Evolutionary conservation across 331 rosid genomes (phyloP), one percentile per base, ranked within the genome.

Genomic region (Malus hybrid): DNA sequence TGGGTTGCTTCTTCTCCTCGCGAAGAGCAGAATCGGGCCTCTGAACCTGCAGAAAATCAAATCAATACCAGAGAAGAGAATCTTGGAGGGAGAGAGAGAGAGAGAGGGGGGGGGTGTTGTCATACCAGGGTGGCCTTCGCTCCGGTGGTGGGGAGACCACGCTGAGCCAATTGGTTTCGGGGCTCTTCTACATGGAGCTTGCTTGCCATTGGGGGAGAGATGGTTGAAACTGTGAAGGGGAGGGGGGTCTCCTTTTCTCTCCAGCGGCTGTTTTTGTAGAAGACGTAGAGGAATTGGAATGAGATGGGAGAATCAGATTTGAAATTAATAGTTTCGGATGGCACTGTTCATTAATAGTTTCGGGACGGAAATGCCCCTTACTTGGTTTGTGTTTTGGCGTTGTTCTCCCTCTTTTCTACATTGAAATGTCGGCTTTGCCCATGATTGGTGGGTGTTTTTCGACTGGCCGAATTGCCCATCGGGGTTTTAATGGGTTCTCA

Each of bases 171-270:
- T 79, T 92, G 79, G 48, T 82, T 42, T 19, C 97, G 89, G 52
- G 90, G 89, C 66, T 92, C 93, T 13, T 86, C 99, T 30, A 87
- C 97, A 78, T 70, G 86, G 81, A 92, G 87, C 84, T 80, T 86
- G 75, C 63, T 78, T 11, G 91, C 93, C 96, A 90, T 93, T 78
- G 6, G 30, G n/a, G 34, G 39, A 24, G 39, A 24, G 29, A 66
- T 5, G 56, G 19, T 42, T 42, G 48, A 42, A 10, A 42, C 48
- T 0, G 48, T 10, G 48, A 42, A 42, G 48, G 0, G 48, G 48
- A 3, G 14, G 26, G 46, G n/a, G 64, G 20, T 7, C 10, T 42
- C n/a, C 24, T 22, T 28, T 6, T 0, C 68, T 19, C 20, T 0
- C 7, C 65, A 30, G 4, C 2, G 24, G 24, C 24, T 22, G 24